Conservation (phyloP, 2,329 filamentous ascomycete species). For the Aspergillus glaucus region DNA sequence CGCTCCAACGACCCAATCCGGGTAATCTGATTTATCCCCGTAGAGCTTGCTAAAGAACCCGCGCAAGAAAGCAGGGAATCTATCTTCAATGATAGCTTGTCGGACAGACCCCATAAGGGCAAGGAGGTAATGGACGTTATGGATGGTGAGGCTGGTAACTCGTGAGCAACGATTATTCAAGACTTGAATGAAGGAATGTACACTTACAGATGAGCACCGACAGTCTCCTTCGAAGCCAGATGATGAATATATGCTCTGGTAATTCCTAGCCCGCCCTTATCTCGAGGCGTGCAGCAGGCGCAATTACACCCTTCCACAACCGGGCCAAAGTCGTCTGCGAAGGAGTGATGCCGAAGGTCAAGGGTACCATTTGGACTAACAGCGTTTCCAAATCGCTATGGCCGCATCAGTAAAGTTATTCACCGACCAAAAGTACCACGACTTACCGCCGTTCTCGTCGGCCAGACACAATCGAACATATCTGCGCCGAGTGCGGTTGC, state of each 20-base stretch:
- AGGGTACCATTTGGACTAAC: constrained; percentile 75
- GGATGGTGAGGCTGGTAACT: constrained; percentile 67
- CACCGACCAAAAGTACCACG: not conserved
- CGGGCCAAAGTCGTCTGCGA: constrained; percentile 71
- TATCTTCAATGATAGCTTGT: constrained; percentile 72
- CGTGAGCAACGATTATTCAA: too few species aligned
- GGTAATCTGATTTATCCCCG: constrained; percentile 59
- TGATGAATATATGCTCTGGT: constrained; percentile 89
- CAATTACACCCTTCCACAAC: constrained; percentile 80
- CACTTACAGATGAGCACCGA: constrained; percentile 64
- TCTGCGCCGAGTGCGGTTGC: constrained; percentile 91
- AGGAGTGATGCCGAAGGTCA: constrained; percentile 72
- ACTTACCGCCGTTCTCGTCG: constrained; percentile 76
- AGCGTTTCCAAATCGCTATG: constrained; percentile 80
- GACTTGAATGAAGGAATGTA: too few species aligned
- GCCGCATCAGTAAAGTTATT: not conserved
- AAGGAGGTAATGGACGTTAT: constrained; percentile 92
- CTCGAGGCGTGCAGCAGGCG: constrained; percentile 62
- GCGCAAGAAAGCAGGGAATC: constrained; percentile 70
- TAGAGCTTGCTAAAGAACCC: constrained; percentile 74
- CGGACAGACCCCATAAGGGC: constrained; percentile 71
- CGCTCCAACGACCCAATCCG: constrained; percentile 77
- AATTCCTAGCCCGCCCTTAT: constrained; percentile 68
- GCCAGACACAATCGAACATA: constrained; percentile 99
- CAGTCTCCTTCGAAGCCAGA: constrained; percentile 88